A percentile compares a stretch with the other conserved stretches of the same genome.
Conservation (phyloP, 345 rosid genomes). For the Tarenaya hassleriana region DNA sequence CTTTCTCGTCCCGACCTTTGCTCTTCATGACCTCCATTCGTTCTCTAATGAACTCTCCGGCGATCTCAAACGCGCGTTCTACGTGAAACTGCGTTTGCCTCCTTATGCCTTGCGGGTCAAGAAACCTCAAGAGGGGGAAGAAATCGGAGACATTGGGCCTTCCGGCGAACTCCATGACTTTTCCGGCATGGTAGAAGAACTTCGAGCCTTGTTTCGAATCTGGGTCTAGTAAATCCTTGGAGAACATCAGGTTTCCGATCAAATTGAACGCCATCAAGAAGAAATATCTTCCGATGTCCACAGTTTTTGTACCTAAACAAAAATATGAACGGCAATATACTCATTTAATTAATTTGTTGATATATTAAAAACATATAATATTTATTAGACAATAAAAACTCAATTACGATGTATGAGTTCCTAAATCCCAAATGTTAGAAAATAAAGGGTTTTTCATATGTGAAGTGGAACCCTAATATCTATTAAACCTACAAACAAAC, state of each 20-base stretch:
- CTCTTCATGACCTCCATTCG: slow-evolving; percentile 32
- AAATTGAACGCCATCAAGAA: slow-evolving; percentile 69
- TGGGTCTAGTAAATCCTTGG: slow-evolving; percentile 57
- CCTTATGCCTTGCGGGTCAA: slow-evolving; percentile 77
- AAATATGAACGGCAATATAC: background rate
- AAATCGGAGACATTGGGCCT: slow-evolving; percentile 77
- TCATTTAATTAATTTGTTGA: too few species aligned
- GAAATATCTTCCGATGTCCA: slow-evolving; percentile 56
- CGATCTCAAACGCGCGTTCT: slow-evolving; percentile 51
- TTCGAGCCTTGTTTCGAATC: slow-evolving; percentile 49
- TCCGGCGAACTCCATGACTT: slow-evolving; percentile 74
- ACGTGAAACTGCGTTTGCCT: slow-evolving; percentile 57
- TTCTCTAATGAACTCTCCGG: slow-evolving; percentile 51
- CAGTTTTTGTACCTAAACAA: slow-evolving; percentile 23
- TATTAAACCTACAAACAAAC: too few species aligned
- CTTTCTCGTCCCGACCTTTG: slow-evolving; percentile 18
- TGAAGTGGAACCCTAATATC: too few species aligned
- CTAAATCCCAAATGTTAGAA: too few species aligned
- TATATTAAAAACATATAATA: too few species aligned
- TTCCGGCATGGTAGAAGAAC: slow-evolving; percentile 59
- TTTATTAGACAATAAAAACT: too few species aligned
- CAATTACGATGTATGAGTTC: too few species aligned
- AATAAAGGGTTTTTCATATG: too few species aligned
- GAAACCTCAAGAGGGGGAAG: slow-evolving; percentile 46
- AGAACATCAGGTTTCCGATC: slow-evolving; percentile 62